Percentiles rank a stretch among this genome's conserved stretches.
These are phyloP conservation scores for Kalanchoe fedtschenkoi DNA, from an alignment of 164 flowering plant genomes.

Conservation along the genomic window DNA sequence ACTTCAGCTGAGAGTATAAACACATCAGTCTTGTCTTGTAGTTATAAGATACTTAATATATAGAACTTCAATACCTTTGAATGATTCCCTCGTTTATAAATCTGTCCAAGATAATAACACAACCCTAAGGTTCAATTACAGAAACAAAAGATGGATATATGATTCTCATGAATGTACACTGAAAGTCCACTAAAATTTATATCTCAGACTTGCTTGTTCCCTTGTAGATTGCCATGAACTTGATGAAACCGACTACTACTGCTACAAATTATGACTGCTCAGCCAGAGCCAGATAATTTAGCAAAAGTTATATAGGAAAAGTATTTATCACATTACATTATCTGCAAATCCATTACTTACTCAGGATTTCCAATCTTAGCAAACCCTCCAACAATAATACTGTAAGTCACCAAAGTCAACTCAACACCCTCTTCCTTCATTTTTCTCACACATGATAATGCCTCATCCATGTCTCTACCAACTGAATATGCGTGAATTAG, in stretches of 20 bases:
- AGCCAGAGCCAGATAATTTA: neutral
- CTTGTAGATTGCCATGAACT: neutral
- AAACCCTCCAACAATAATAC: conserved; percentile 81
- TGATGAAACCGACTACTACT: neutral
- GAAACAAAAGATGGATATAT: neutral
- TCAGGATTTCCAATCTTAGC: conserved; percentile 60
- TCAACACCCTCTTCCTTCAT: conserved; percentile 86
- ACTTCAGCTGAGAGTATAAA: neutral
- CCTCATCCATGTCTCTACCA: conserved; percentile 98
- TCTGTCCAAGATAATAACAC: neutral
- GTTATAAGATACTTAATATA: neutral
- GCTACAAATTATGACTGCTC: neutral
- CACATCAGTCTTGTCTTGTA: neutral
- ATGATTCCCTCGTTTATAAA: neutral
- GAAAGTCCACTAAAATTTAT: neutral
- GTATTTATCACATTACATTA: neutral
- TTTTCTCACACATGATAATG: conserved; percentile 78
- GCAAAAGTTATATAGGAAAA: neutral
- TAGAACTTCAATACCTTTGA: neutral
- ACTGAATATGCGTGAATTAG: conserved; percentile 98
- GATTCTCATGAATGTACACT: neutral
- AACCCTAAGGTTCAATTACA: neutral
- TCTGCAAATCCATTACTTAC: conserved; percentile 35
- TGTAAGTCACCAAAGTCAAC: conserved; percentile 84
- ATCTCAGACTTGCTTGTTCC: neutral